A percentile compares a stretch with the other conserved stretches of the same genome.
phyloP scores from a whole-genome alignment of 805 yeast genomes.

The Candida taoyuanica region DNA sequence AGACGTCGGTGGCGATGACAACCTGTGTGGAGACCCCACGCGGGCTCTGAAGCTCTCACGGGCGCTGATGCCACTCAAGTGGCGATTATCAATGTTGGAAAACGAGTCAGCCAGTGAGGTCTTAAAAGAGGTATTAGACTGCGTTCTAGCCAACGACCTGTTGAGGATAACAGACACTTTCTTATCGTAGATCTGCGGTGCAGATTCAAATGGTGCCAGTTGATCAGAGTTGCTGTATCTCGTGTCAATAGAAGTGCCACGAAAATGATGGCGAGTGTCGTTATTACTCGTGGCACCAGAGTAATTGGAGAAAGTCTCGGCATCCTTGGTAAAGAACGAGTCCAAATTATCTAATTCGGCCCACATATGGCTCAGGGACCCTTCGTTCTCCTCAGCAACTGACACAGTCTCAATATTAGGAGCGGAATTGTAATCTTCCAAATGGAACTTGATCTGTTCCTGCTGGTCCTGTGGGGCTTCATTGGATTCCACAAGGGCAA shows the following conservation, averaged over 20 bases:
- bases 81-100: constrained; percentile 28
- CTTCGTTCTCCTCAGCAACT: constrained; percentile 58
- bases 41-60: constrained; percentile 12
- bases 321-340: constrained; percentile 75
- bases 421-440: constrained; percentile 49
- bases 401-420: constrained; percentile 40
- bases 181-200: constrained; percentile 74
- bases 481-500: constrained; percentile 28
- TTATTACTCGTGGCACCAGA: constrained; percentile 23
- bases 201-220: constrained; percentile 57
- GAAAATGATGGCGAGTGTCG: constrained; percentile 28
- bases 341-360: constrained; percentile 88
- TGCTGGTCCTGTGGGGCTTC: constrained; percentile 28
- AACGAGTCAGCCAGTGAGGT: constrained; percentile 69
- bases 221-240: constrained; percentile 44
- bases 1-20: constrained; percentile 19
- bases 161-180: constrained; percentile 73
- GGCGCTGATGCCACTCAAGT: constrained; percentile 22
- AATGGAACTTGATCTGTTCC: constrained; percentile 44
- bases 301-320: constrained; percentile 26
- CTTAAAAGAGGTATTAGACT: constrained; percentile 74
- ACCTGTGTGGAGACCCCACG: constrained; percentile 9
- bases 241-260: constrained; percentile 56
- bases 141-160: constrained; percentile 65
- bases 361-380: constrained; percentile 84